Evolutionary conservation across 2,329 filamentous ascomycete species (phyloP), one percentile per base, ranked within the genome.

Genomic region (Chrysoporthe puriensis): DNA sequence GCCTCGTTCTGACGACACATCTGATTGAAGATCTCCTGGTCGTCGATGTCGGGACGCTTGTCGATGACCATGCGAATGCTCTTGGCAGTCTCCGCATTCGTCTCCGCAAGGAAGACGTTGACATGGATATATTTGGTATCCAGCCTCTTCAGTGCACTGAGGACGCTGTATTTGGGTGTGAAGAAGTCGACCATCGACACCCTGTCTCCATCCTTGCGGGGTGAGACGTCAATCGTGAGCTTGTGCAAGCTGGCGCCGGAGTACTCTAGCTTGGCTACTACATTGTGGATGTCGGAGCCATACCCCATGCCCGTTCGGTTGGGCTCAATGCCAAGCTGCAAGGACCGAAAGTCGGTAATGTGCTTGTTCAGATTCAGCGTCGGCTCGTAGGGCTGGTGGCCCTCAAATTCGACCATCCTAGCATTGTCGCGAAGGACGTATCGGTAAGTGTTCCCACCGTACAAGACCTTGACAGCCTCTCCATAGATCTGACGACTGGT

Each of bases 381-480:
- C 26, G 69, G n/a, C 66, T 60, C 13, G 69, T 66, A 40, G 21
- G 32, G 11, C 34, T 3, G 13, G 7, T 50, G 34, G 1, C 56
- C 14, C 1, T 32, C 52, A 36, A 56, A 44, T 5, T 57, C 26
- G 40, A 56, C 50, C 34, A 36, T 44, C n/a, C 16, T 18, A 6
- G 18, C 61, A 26, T 62, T 73, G 68, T 85, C 82, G 1, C 83
- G 79, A 14, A 85, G 73, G 8, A 77, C 74, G 69, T 86, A 86
- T 1, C 76, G 70, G 68, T 86, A 86, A 0, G 63, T 76, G 62
- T 86, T 86, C 40, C 79, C 75, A 2, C 82, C 80, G 66, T 84
- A 87, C 0, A 87, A 76, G 4, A 85, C 73, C 1, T 71, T 71
- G 1, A 77, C 70, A 1, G 79, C 80, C 72, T 85, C 81, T 0